Base-by-base conservation (phyloP, 306 rosid species). In the Lotus japonicus region DNA sequence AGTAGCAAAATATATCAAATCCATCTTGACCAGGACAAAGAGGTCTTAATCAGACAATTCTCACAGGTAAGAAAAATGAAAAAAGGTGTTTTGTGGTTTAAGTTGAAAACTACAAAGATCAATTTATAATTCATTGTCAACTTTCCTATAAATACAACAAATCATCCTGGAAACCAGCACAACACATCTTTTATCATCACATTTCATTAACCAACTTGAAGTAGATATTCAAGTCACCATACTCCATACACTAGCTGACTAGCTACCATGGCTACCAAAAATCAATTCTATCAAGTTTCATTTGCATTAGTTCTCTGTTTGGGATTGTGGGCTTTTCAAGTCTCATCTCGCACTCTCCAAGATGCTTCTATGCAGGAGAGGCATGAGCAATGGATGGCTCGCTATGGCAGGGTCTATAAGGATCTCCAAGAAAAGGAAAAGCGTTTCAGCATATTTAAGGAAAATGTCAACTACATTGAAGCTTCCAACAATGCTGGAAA, bases 341-440 rank as follows among this genome's bases (percentile, higher is more conserved):
- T 66, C 68, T 39, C 80, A 1, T 75, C 68, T 11, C 82, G 78
- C 1, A 73, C 51, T 48, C 77, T 81, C 2, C 80, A 66, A 54
- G 86, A 74, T 19, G 60, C 43, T 0, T 45, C 86, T n/a, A 76
- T 72, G 61, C 11, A 62, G 1, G 80, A 69, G 67, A 70, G 39
- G 65, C 71, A 80, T 13, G 77, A 77, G 60, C 19, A 72, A 42
- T 80, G 80, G 80, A 74, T 80, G 77, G 6, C 15, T 74, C 54
- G 5, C 9, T 43, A 74, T 21, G 70, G 77, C n/a, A 70, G 15
- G 19, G 66, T 19, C 7, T 80, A 80, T 4, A 56, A 52, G 2
- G 52, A 74, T 18, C 0, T 33, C 0, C 14, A 60, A 0, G 82
- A 86, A 72, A 66, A 55, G 70, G 77, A 79, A 4, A 62, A 41